phyloP scores from a whole-genome alignment of 2,329 filamentous ascomycete species.

The Zalaria sp. region DNA sequence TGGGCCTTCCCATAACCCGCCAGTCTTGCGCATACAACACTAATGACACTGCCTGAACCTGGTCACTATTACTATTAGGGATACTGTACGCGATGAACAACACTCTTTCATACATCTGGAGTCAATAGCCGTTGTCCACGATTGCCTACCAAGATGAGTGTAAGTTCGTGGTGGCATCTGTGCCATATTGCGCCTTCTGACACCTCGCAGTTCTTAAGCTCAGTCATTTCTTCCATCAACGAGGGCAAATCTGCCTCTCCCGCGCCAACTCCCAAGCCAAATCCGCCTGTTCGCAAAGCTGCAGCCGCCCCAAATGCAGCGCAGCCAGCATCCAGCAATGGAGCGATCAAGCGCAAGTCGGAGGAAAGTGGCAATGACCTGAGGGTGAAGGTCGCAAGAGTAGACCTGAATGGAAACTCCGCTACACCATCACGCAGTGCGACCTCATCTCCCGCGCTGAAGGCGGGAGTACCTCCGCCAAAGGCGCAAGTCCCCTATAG shows the following conservation, averaged over 20 bases:
- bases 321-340: constrained; percentile 9
- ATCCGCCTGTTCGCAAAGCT: constrained; percentile 9
- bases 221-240: constrained; percentile 36
- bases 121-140: too few relatives aligned
- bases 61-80: too few relatives aligned
- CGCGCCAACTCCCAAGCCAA: constrained; percentile 7
- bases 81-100: too few relatives aligned
- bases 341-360: constrained; percentile 18
- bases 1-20: too few relatives aligned
- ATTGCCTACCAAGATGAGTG: constrained; percentile 7
- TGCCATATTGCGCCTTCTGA: neutral
- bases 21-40: too few relatives aligned
- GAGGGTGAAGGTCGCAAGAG: constrained; percentile 17
- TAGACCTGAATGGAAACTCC: constrained; percentile 16
- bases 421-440: constrained; percentile 9
- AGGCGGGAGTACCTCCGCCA: constrained; percentile 3
- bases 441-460: constrained; percentile 7
- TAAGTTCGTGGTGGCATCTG: constrained; percentile 1
- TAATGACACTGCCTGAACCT: too few relatives aligned
- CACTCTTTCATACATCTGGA: too few relatives aligned
- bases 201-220: constrained; percentile 32
- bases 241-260: constrained; percentile 13
- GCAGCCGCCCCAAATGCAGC: neutral
- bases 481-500: constrained; percentile 5
- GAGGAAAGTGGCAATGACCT: constrained; percentile 21